Evolutionary conservation across 805 yeast species (phyloP).

Genomic region (Ogataea trehalophila): DNA sequence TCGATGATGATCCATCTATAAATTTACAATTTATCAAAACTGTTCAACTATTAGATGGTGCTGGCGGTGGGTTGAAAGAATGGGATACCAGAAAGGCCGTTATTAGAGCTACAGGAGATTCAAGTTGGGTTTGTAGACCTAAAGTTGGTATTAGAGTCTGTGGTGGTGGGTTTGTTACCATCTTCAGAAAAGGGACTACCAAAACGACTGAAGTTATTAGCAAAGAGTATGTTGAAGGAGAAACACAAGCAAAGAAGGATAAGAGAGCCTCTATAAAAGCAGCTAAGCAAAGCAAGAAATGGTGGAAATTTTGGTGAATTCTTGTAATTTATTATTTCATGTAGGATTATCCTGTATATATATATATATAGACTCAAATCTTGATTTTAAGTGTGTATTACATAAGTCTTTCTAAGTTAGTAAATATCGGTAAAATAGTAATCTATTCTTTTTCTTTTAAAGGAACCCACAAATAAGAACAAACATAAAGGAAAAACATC

Average conservation of each 20-base stretch:
- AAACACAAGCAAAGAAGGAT: neutral
- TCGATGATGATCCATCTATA: slow-evolving; percentile 27
- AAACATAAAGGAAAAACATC: neutral
- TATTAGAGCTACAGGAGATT: slow-evolving; percentile 36
- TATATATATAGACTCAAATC: neutral
- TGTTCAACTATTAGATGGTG: slow-evolving; percentile 41
- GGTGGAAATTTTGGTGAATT: slow-evolving; percentile 1
- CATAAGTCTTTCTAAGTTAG: too few species aligned
- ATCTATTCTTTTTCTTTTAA: neutral
- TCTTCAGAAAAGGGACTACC: slow-evolving; percentile 32
- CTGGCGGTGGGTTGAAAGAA: slow-evolving; percentile 46
- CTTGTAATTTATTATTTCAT: neutral
- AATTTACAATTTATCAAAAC: slow-evolving; percentile 35
- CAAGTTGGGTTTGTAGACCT: slow-evolving; percentile 44
- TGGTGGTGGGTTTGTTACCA: slow-evolving; percentile 48
- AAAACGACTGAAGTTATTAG: slow-evolving; percentile 5
- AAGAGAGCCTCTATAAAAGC: neutral
- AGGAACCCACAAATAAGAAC: neutral
- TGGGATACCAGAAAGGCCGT: slow-evolving; percentile 43
- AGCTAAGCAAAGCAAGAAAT: neutral
- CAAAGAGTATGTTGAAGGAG: neutral
- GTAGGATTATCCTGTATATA: neutral
- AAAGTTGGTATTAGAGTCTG: slow-evolving; percentile 42
- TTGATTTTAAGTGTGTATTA: neutral
- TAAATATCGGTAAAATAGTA: too few species aligned